Evolutionary conservation across 148 eudicot genomes (phyloP).

Genomic region (Polygonum maritimum): DNA sequence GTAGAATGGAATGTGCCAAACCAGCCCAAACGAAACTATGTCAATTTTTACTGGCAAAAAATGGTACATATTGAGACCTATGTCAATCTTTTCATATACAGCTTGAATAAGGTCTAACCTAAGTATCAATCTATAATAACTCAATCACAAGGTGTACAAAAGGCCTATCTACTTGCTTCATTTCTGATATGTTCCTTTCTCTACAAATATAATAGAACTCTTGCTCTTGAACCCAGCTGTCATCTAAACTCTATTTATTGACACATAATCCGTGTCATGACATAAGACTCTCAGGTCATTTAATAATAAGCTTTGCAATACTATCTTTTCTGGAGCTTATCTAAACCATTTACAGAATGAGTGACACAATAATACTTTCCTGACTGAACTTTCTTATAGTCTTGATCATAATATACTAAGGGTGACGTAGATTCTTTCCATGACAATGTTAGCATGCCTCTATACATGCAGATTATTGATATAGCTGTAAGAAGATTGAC

Average conservation of each 20-base stretch:
- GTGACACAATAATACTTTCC: neutral
- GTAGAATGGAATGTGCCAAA: neutral
- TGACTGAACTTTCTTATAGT: neutral
- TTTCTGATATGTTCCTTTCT: neutral
- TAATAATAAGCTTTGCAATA: neutral
- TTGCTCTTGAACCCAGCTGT: neutral
- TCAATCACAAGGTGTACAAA: neutral
- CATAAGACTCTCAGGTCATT: neutral
- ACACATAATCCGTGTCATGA: neutral
- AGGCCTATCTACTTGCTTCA: neutral
- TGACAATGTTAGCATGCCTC: neutral
- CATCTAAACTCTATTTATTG: neutral
- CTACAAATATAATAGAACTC: neutral
- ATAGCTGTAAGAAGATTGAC: neutral
- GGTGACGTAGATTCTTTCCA: neutral
- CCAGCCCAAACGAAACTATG: neutral
- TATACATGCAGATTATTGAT: neutral
- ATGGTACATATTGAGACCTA: neutral
- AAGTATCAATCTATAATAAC: neutral
- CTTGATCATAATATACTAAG: constrained; percentile 1
- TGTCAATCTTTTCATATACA: neutral
- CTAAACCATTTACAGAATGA: neutral
- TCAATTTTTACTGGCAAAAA: neutral
- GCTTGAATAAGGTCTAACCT: neutral
- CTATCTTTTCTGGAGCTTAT: neutral